Evolutionary conservation across 495 filamentous ascomycete species (phyloP), one percentile per base, ranked within the genome.

Genomic region (Lasiosphaeris hirsuta): DNA sequence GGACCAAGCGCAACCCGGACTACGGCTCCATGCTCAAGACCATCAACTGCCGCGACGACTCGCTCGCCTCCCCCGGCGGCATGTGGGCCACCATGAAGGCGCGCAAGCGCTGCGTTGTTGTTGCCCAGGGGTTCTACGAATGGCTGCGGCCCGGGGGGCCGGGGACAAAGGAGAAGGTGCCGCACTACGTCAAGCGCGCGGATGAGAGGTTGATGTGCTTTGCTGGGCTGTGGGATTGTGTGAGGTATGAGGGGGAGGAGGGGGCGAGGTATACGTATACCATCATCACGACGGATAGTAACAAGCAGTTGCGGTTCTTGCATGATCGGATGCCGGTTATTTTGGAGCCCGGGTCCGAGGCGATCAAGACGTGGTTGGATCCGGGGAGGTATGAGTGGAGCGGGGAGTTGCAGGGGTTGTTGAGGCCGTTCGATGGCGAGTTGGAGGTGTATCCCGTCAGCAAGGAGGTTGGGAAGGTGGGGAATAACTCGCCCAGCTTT

Each of bases 271-370:
- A 90, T 63, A 92, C 89, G 0, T 98, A 94, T 68, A 91, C 94
- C 0, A 80, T 98, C 61, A 92, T 97, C 63, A 98, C 94, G 3
- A 97, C 93, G 4, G 78, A 86, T 19, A 87, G 90, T 14, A 93
- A 90, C 53, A 74, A 84, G 38, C 88, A 91, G 64, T 69, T 97
- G 17, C 81, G 78, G 15, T 97, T 96, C 61, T 72, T 98, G 23
- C 94, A 98, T 60, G 88, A 96, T 54, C 83, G 94, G 14, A 98
- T 98, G 94, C 94, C 94, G 0, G 94, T 94, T 0, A 92, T 98
- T 14, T 64, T 98, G 4, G 89, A 96, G 0, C 82, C 87, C 33
- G 85, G 84, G 7, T 86, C 84, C 0, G 84, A 88, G 10, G 82
- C 77, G n/a, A 73, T 96, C 61, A 79, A 72, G 17, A 82, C 65